Conservation (phyloP, 345 rosid species). For the Psidium friedrichsthalianum region DNA sequence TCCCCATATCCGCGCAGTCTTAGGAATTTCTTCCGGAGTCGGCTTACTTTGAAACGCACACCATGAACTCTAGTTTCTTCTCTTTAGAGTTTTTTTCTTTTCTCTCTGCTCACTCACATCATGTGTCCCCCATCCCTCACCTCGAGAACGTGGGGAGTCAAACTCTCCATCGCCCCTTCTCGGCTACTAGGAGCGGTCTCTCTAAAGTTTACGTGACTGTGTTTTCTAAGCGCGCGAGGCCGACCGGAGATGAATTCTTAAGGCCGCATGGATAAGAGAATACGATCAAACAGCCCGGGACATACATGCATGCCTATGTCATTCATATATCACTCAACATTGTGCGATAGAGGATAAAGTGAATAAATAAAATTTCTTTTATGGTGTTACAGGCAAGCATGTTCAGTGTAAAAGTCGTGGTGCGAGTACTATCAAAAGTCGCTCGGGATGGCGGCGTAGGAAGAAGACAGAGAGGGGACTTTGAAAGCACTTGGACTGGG, state of each 20-base stretch:
- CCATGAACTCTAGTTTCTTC: not conserved
- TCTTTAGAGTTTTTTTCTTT: no score
- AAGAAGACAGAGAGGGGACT: no score
- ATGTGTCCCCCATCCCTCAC: no score
- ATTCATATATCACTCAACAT: no score
- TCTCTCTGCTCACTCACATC: no score
- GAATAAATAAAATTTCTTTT: not conserved
- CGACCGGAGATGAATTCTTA: not conserved
- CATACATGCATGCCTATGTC: not conserved
- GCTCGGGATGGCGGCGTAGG: no score
- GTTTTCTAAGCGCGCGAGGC: not conserved
- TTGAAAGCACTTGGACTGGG: no score
- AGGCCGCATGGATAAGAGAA: not conserved
- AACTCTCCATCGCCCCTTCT: no score
- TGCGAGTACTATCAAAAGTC: not conserved
- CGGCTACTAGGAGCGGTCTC: no score
- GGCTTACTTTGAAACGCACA: not conserved
- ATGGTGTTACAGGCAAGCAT: not conserved
- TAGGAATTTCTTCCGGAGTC: not conserved
- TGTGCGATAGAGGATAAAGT: not conserved
- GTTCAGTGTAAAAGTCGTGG: not conserved
- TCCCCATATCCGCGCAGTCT: not conserved
- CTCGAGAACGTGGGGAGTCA: no score
- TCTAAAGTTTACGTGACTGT: rapidly evolving
- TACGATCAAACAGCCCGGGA: not conserved